Percentiles rank a stretch among this genome's conserved stretches.
Conservation (phyloP, 768 basidiomycete species). For the Termitomyces sp. region DNA sequence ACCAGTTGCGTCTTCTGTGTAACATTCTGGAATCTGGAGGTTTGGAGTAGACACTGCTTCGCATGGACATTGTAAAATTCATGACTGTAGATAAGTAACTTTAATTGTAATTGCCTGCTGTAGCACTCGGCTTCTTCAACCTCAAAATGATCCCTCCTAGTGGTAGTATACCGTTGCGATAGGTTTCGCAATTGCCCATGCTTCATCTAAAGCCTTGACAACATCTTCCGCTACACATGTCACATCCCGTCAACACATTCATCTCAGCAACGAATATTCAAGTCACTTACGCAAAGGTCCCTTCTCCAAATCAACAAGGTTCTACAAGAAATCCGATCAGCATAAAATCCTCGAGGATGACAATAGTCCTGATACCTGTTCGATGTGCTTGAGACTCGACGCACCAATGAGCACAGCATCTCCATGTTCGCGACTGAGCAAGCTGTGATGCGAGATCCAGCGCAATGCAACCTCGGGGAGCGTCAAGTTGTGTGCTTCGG, state of each 20-base stretch:
- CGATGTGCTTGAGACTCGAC: conserved; percentile 33
- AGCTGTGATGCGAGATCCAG: conserved; percentile 41
- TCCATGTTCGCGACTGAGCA: conserved; percentile 24
- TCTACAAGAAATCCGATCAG: conserved; percentile 7
- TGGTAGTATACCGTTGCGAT: conserved; percentile 5
- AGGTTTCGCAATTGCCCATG: conserved; percentile 8
- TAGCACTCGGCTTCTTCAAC: no score
- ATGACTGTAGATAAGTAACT: no score
- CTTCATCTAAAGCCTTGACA: conserved; percentile 10
- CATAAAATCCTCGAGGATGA: neutral
- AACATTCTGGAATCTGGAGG: no score
- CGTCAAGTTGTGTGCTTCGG: conserved; percentile 27
- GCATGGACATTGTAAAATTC: no score
- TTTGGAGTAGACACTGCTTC: no score
- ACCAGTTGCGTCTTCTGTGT: no score
- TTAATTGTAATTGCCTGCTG: no score
- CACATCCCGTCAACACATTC: neutral
- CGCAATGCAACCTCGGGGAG: conserved; percentile 39
- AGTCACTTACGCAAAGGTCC: conserved; percentile 16
- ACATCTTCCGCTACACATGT: conserved; percentile 4
- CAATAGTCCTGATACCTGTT: conserved; percentile 16
- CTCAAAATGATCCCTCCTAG: neutral
- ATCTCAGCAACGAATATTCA: neutral
- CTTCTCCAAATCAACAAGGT: conserved; percentile 21
- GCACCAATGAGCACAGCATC: conserved; percentile 42